These are phyloP conservation scores for Penicillium malachiteum DNA, from an alignment of 495 filamentous ascomycete genomes.

Conservation along the genomic window DNA sequence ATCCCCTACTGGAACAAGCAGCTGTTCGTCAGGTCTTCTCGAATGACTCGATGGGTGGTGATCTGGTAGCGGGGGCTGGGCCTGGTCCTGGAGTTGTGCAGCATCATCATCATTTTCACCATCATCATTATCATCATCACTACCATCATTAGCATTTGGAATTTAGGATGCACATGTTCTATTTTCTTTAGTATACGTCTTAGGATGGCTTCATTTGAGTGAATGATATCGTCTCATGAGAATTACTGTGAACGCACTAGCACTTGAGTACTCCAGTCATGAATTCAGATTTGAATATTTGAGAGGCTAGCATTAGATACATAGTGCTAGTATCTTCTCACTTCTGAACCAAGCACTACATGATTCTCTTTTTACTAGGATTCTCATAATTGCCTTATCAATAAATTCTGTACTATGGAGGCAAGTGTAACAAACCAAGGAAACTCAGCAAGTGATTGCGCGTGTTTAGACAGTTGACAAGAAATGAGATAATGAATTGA, in stretches of 20 bases:
- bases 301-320: too few species aligned
- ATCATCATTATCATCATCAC: slow-evolving; percentile 8
- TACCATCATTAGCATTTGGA: background rate
- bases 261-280: too few species aligned
- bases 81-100: background rate
- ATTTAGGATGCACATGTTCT: background rate
- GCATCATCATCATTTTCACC: slow-evolving; percentile 9
- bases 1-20: background rate
- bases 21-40: background rate
- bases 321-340: too few species aligned
- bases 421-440: background rate
- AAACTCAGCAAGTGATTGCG: background rate
- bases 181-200: too few species aligned
- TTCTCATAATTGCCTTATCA: too few species aligned
- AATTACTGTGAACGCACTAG: background rate
- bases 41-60: background rate
- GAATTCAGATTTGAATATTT: too few species aligned
- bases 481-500: slow-evolving; percentile 1
- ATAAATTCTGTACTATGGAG: too few species aligned
- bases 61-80: background rate
- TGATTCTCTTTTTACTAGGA: too few species aligned
- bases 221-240: background rate
- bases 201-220: too few species aligned
- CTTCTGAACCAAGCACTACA: too few species aligned
- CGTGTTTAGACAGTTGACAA: background rate